These are phyloP conservation scores for Ganoderma sp. DNA, from an alignment of 1,284 basidiomycete genomes.

Conservation along the genomic window DNA sequence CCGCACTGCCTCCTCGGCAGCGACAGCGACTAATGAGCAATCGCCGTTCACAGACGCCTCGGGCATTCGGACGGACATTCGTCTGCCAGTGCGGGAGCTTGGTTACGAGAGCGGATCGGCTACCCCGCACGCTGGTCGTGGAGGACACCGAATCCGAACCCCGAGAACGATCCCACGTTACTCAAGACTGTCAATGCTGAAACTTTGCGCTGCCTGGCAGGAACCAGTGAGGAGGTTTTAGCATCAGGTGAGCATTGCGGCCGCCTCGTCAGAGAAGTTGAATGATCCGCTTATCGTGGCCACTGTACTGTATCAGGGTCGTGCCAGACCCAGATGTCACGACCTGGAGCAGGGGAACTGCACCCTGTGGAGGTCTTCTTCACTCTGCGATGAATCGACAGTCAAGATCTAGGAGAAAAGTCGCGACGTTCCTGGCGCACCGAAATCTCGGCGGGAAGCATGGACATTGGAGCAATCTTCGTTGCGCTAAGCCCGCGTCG, in stretches of 20 bases:
- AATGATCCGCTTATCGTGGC: conserved; percentile 12
- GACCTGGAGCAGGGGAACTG: conserved; percentile 20
- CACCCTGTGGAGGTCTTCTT: conserved; percentile 11
- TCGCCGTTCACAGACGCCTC: background rate
- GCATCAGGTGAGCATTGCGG: conserved; percentile 2
- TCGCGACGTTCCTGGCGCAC: conserved; percentile 17
- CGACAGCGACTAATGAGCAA: conserved; percentile 1
- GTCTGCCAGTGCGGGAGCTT: background rate
- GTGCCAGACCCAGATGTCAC: conserved; percentile 16
- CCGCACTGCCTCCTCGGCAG: conserved; percentile 1
- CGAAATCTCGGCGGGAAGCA: conserved; percentile 18
- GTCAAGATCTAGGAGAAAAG: conserved; percentile 16
- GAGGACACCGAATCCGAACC: background rate
- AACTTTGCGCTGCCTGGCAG: background rate
- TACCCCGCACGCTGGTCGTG: background rate
- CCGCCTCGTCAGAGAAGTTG: background rate
- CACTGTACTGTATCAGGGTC: conserved; percentile 21
- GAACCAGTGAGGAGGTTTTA: conserved; percentile 1
- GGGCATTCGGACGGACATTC: background rate
- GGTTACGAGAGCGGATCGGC: background rate
- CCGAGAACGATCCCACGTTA: background rate
- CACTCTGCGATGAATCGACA: conserved; percentile 13
- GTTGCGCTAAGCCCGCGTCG: background rate
- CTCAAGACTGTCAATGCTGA: background rate
- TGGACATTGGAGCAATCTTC: background rate